Evolutionary conservation across 148 eudicot species (phyloP), one percentile per base, ranked within the genome.

Genomic region (Chenopodium quinoa): DNA sequence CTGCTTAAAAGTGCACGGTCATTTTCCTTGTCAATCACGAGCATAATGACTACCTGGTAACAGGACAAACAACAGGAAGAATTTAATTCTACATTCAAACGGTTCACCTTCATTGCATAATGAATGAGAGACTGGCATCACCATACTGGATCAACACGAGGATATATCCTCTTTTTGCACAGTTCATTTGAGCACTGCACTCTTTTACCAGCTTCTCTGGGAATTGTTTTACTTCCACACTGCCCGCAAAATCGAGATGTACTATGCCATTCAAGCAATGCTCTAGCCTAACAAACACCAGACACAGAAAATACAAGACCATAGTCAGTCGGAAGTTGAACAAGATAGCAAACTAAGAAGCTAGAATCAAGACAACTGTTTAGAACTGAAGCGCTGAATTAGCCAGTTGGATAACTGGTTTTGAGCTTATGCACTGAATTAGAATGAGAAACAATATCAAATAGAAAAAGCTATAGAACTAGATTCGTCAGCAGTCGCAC

Each of bases 91-190:
- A 76, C 56, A 64, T 32, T 68, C 32, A 54, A 34, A 37, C 1
- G 44, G 3, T 78, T 25, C 44, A 76, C 29, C 74, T 25, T 34
- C 48, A 63, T 71, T 37, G 32, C 69, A 50, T 31, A 71, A 64
- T 50, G 20, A 62, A n/a, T 23, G 78, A 71, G 81, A 81, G 79
- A 37, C n/a, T 4, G 82, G 68, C 20, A 86, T 73, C 86, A 87
- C 73, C 91, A 71, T 88, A 95, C 98, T 60, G 98, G 99, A 85
- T 96, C 99, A 69, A 96, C 97, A 78, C 97, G 99, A 81, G 99
- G 99, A 73, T 96, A 96, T 50, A 91, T 80, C 80, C 97, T 90
- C 83, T 91, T 92, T 71, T 92, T 93, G 90, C 99, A 96, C 56
- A 68, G 79, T 74, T 90, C 95, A 63, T 89, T 96, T 65, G 93